Conservation (phyloP, 371 early-diverging fungal species). For the Apophysomyces ossiformis region DNA sequence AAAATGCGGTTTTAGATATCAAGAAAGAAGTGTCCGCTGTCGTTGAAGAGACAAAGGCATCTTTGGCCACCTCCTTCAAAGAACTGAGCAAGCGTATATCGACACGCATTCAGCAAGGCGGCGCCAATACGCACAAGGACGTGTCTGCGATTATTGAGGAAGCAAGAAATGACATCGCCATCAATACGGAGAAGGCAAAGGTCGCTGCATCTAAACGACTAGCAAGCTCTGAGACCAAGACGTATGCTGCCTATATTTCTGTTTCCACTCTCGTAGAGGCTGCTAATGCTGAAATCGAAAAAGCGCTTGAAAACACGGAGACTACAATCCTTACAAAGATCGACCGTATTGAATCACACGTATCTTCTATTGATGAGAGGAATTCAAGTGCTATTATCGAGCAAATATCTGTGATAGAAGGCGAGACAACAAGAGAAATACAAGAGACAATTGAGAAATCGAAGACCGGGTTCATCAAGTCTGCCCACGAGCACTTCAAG, state of each 20-base stretch:
- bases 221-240: conserved; percentile 32
- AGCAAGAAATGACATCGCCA: conserved; percentile 24
- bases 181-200: conserved; percentile 23
- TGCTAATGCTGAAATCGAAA: conserved; percentile 31
- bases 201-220: conserved; percentile 28
- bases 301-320: conserved; percentile 25
- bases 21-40: conserved; percentile 27
- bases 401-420: conserved; percentile 18
- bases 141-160: conserved; percentile 27
- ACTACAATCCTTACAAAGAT: conserved; percentile 22
- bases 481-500: conserved; percentile 19
- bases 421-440: conserved; percentile 26
- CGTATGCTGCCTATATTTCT: conserved; percentile 22
- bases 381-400: conserved; percentile 17
- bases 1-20: conserved; percentile 30
- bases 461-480: conserved; percentile 19
- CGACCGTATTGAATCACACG: conserved; percentile 28
- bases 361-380: conserved; percentile 27
- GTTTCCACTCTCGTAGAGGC: conserved; percentile 29
- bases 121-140: conserved; percentile 32
- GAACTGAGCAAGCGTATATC: conserved; percentile 25
- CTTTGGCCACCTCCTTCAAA: conserved; percentile 29
- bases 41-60: conserved; percentile 22
- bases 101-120: conserved; percentile 26
- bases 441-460: conserved; percentile 28